Evolutionary conservation across 2,329 filamentous ascomycete genomes (phyloP), one percentile per base, ranked within the genome.

Genomic region (Colletotrichum kahawae): DNA sequence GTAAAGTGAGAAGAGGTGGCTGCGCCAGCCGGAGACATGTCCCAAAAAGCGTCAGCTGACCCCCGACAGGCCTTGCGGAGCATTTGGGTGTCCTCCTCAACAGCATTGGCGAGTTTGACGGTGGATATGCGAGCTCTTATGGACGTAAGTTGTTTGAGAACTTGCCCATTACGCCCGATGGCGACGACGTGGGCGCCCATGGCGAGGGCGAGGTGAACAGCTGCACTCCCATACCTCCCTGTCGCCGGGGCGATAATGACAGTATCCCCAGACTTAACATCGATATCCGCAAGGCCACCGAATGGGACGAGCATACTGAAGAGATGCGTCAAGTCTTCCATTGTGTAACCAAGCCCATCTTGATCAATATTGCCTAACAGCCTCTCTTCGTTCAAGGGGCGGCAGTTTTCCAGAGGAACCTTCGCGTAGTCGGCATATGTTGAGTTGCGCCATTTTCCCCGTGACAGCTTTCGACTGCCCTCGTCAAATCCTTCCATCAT

Each of bases 181-280:
- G 89, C 89, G 34, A 91, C 85, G 4, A 91, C 89, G 9, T 81
- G 83, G 2, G 88, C 89, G 0, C 89, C 90, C 80, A 91, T 85
- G 0, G 88, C 87, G 1, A 88, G 72, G 0, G 89, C 89, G 4
- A 89, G 80, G 8, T 84, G 77, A 1, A 90, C 88, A 0, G 83
- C 88, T 0, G 86, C 87, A 12, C 88, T 85, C 1, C 88, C 86
- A 76, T 86, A 91, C 0, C 78, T 77, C 0, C 90, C 89, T 0
- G 88, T 90, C 1, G 89, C 88, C 0, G 89, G 89, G n/a, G 80
- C 81, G 0, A 91, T 79, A 36, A 91, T 81, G 29, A 91, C 81
- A 0, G 85, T 88, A 74, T 90, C 86, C 4, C 89, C 88, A 1
- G 86, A 78, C 65, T 84, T 79, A 13, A 90, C 71, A 8, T 81